phyloP scores from a whole-genome alignment of 2,329 filamentous ascomycete species.

The Aaosphaeria pasadenensis region DNA sequence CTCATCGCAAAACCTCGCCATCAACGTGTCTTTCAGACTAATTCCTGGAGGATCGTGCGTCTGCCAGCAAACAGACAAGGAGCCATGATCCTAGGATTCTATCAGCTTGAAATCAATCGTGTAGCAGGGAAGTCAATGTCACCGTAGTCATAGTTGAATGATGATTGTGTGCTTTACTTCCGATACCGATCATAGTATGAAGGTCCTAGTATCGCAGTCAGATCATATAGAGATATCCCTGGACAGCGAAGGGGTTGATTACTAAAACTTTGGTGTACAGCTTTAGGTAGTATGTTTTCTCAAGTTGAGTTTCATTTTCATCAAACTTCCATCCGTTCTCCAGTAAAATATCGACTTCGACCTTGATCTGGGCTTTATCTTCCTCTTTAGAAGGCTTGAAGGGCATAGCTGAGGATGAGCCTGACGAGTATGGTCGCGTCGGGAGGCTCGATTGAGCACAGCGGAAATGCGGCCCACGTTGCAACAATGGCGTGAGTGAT shows the following conservation, averaged over 20 bases:
- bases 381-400: conserved; percentile 3
- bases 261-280: conserved; percentile 11
- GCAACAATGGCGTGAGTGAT: no score
- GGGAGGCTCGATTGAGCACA: no score
- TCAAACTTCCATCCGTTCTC: conserved; percentile 6
- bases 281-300: conserved; percentile 11
- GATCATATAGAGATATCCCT: no score
- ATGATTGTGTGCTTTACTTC: conserved; percentile 8
- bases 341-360: conserved; percentile 3
- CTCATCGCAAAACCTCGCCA: conserved; percentile 17
- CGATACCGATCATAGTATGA: conserved; percentile 1
- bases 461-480: no score
- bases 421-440: no score
- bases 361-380: conserved; percentile 5
- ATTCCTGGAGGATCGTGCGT: conserved; percentile 17
- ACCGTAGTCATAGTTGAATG: conserved; percentile 8
- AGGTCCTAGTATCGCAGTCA: conserved; percentile 5
- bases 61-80: conserved; percentile 14
- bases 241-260: neutral
- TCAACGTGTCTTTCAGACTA: conserved; percentile 13
- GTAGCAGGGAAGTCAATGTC: neutral
- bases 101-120: neutral
- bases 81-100: conserved; percentile 8
- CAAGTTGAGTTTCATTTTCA: conserved; percentile 2
- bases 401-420: neutral